These are phyloP conservation scores for Micromonas commoda DNA, from an alignment of 139 green algal genomes.

Conservation along the genomic window DNA sequence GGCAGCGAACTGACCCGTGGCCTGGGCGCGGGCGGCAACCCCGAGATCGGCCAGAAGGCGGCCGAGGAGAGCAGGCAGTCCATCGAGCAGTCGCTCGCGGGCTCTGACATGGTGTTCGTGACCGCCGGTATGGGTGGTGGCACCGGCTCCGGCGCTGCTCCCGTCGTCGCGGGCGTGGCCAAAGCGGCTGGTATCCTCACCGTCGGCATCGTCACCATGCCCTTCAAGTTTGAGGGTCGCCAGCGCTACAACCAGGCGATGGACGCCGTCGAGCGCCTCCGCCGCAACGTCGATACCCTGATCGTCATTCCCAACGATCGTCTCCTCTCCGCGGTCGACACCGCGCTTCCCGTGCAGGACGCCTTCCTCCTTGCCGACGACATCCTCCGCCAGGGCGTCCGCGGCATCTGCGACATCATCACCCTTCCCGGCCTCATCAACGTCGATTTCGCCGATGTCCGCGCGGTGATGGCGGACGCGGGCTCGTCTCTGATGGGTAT, in stretches of 20 bases:
- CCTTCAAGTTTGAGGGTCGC: constrained; percentile 93
- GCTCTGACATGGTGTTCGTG: constrained; percentile 91
- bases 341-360: constrained; percentile 68
- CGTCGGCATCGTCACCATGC: constrained; percentile 91
- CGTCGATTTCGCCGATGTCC: constrained; percentile 96
- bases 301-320: constrained; percentile 97
- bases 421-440: constrained; percentile 90
- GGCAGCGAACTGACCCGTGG: constrained; percentile 77
- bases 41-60: constrained; percentile 54
- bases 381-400: constrained; percentile 80
- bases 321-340: constrained; percentile 61
- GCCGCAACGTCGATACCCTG: constrained; percentile 85
- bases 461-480: constrained; percentile 76
- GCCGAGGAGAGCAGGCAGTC: constrained; percentile 52
- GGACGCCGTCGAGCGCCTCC: constrained; percentile 66
- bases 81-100: constrained; percentile 60
- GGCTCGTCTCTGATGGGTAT: constrained; percentile 83
- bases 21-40: constrained; percentile 80
- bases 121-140: constrained; percentile 95
- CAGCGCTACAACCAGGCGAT: constrained; percentile 67
- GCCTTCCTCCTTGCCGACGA: constrained; percentile 89
- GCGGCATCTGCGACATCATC: constrained; percentile 95
- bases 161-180: constrained; percentile 75
- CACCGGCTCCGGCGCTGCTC: constrained; percentile 87
- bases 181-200: constrained; percentile 87